These are phyloP conservation scores for Erigeron canadensis DNA, from an alignment of 129 eudicot species.

Conservation along the genomic window DNA sequence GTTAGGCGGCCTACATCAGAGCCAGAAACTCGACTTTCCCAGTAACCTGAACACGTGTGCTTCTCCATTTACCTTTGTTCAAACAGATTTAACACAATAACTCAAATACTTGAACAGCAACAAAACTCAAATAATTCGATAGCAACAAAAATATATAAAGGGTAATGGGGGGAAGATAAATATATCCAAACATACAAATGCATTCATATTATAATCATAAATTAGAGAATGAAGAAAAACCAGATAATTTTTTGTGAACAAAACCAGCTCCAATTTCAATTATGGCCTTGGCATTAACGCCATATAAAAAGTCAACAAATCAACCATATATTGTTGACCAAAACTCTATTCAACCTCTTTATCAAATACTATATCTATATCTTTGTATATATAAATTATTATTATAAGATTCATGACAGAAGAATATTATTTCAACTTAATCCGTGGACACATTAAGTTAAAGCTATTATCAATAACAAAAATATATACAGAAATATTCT, in stretches of 20 bases:
- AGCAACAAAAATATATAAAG: no score
- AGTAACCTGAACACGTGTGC: no score
- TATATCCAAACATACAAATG: not conserved
- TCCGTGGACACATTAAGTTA: not conserved
- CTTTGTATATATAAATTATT: no score
- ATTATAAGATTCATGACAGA: no score
- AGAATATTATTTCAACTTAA: not conserved
- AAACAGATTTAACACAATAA: no score
- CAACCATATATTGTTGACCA: conserved; percentile 26
- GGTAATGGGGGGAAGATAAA: no score
- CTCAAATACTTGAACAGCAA: not conserved
- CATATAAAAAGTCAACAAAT: conserved; percentile 25
- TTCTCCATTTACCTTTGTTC: no score
- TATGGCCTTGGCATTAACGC: conserved; percentile 20
- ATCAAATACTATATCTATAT: no score
- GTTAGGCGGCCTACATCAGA: no score
- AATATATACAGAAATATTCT: not conserved
- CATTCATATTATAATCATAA: not conserved
- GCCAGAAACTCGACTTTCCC: no score
- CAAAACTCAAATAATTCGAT: not conserved
- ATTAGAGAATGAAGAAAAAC: conserved; percentile 16
- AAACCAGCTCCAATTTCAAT: conserved; percentile 20
- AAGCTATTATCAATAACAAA: not conserved
- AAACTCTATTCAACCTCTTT: conserved; percentile 19
- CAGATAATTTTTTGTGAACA: conserved; percentile 14